phyloP scores from a whole-genome alignment of 305 asterid genomes.

The Solanum hybrid region DNA sequence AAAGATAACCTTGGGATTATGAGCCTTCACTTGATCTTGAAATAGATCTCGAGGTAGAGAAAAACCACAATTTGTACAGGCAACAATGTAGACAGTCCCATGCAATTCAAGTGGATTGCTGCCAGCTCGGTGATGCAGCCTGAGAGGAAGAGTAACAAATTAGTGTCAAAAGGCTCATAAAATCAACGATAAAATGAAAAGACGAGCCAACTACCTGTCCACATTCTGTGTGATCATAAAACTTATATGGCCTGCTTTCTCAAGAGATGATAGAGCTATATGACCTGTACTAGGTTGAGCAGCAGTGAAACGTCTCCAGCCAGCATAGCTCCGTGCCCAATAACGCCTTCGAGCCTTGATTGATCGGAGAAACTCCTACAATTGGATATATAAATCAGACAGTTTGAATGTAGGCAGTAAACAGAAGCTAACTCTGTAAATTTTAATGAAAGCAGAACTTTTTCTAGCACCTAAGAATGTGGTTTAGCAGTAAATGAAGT shows the following conservation, averaged over 20 bases:
- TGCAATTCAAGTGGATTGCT: constrained; percentile 96
- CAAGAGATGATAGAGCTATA: constrained; percentile 79
- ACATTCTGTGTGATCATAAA: constrained; percentile 88
- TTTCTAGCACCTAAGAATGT: background rate
- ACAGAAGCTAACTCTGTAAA: background rate
- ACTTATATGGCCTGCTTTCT: constrained; percentile 61
- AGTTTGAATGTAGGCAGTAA: background rate
- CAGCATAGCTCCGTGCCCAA: constrained; percentile 99
- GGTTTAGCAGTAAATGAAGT: background rate
- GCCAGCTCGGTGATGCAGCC: constrained; percentile 96
- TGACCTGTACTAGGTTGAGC: constrained; percentile 91
- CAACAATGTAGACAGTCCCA: constrained; percentile 86
- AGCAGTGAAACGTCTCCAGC: constrained; percentile 83
- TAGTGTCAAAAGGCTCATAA: constrained; percentile 6
- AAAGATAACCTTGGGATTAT: constrained; percentile 69
- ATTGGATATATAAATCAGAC: constrained; percentile 9
- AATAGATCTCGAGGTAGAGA: constrained; percentile 67
- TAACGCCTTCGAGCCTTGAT: constrained; percentile 68
- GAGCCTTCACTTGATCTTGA: constrained; percentile 87
- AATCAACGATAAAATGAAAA: background rate
- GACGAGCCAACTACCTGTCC: constrained; percentile 53
- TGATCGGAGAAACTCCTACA: constrained; percentile 74
- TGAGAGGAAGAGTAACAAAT: constrained; percentile 22
- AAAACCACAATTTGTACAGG: constrained; percentile 78
- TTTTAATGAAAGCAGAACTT: background rate